These are phyloP conservation scores for Calonectria henricotiae DNA, from an alignment of 2,329 filamentous ascomycete genomes.

Conservation along the genomic window DNA sequence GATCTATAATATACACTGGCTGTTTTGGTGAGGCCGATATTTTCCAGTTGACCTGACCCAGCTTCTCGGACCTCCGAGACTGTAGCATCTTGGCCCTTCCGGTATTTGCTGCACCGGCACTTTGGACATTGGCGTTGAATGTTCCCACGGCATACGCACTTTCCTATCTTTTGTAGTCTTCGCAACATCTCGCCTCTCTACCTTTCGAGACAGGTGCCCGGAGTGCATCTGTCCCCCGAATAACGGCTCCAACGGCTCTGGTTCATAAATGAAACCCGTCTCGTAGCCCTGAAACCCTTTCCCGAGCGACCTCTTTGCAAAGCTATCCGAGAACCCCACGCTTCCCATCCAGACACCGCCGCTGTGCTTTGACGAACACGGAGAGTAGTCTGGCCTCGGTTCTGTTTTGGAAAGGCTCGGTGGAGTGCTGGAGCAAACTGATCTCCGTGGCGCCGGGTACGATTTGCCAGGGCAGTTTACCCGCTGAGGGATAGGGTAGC, in stretches of 20 bases:
- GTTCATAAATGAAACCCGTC: constrained; percentile 6
- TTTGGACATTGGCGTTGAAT: background rate
- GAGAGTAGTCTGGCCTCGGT: background rate
- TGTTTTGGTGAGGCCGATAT: background rate
- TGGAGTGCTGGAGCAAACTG: accelerated
- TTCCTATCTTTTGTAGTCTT: background rate
- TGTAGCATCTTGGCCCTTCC: background rate
- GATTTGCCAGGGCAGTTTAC: background rate
- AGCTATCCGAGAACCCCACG: constrained; percentile 40
- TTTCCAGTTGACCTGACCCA: background rate
- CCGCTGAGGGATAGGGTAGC: background rate
- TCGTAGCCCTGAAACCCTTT: background rate
- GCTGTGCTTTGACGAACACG: constrained; percentile 10
- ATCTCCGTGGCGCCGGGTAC: background rate
- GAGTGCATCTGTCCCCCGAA: constrained; percentile 29
- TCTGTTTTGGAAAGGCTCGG: background rate
- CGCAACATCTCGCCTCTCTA: background rate
- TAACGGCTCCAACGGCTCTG: constrained; percentile 44
- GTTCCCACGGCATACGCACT: background rate
- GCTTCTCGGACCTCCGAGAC: too few species aligned
- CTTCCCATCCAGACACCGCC: constrained; percentile 45
- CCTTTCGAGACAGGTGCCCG: background rate
- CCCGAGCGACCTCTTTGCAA: constrained; percentile 37
- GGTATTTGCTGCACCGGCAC: background rate
- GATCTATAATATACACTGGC: background rate